Evolutionary conservation across 1,284 basidiomycete genomes (phyloP), one percentile per base, ranked within the genome.

Genomic region (Lentinus polychrous): DNA sequence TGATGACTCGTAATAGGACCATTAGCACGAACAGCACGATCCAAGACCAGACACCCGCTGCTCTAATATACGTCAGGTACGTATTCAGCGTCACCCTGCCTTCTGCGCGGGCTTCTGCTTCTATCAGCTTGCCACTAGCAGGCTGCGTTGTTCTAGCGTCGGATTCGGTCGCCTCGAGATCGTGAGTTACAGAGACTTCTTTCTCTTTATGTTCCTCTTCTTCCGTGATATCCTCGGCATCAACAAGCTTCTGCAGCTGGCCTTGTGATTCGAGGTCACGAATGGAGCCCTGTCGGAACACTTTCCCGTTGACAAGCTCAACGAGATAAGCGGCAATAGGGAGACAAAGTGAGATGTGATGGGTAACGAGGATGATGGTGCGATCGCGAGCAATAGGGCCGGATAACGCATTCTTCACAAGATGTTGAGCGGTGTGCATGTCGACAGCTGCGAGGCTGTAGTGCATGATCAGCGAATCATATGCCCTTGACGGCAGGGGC

Each of bases 351-450:
- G 75, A 80, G 53, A 93, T 81, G 57, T 94, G 90, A 63, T 95
- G 92, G 0, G 91, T 93, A 33, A 94, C 89, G 3, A 95, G 73
- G 49, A 94, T 78, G 49, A 91, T 74, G 0, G 88, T 92, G 12
- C 89, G 74, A 40, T 74, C 76, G 23, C 70, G 69, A 53, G 83
- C 74, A 2, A 92, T 69, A 0, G 75, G 68, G 8, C 88, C 81
- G 8, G 70, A 72, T 14, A 91, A 66, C 55, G 86, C 83, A 51
- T 79, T 68, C 46, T 76, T 69, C 38, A 85, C 78, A 8, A 89
- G 71, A 56, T 88, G 85, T 53, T 83, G 79, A 37, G 88, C 87
- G 1, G 89, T 92, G 59, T 93, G 89, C 67, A 91, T 90, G 64
- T 95, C 92, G 7, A 95, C 89, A 1, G 91, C 91, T 0, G 88